Evolutionary conservation across 164 flowering plant genomes (phyloP).

Genomic region (Kingdonia uniflora): DNA sequence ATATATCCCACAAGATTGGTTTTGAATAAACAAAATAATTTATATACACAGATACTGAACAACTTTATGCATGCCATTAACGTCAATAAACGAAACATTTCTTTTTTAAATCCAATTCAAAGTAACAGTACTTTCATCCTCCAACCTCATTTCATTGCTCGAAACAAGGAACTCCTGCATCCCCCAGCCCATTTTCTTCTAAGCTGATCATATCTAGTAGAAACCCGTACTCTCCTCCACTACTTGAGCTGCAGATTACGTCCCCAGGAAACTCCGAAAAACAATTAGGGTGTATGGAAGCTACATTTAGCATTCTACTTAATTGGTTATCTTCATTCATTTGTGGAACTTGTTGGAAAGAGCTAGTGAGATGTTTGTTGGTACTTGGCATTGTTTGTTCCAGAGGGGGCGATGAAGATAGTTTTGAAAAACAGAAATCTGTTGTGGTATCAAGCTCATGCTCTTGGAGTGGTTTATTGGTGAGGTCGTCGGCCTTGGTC

Average conservation of each 20-base stretch:
- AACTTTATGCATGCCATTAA: too few species aligned
- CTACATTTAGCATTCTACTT: constrained; percentile 15
- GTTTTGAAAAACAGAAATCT: constrained; percentile 10
- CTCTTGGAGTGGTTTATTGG: constrained; percentile 10
- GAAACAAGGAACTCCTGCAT: constrained; percentile 19
- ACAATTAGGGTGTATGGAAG: constrained; percentile 12
- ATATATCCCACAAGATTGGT: too few species aligned
- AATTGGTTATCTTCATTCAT: constrained; percentile 12
- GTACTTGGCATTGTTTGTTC: constrained; percentile 10
- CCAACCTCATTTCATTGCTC: constrained; percentile 28
- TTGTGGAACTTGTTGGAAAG: constrained; percentile 13
- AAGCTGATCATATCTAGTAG: constrained; percentile 40
- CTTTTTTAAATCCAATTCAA: too few species aligned
- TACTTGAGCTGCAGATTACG: constrained; percentile 6
- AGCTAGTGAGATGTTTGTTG: constrained; percentile 10
- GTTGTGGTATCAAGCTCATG: constrained; percentile 12
- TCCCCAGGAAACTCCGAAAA: constrained; percentile 15
- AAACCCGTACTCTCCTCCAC: constrained; percentile 30
- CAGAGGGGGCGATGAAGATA: constrained; percentile 10
- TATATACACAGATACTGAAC: too few species aligned
- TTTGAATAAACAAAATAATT: too few species aligned
- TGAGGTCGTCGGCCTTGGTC: constrained; percentile 25
- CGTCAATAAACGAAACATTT: too few species aligned
- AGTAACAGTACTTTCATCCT: constrained; percentile 12
- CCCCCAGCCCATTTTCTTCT: constrained; percentile 24